phyloP scores from a whole-genome alignment of 306 rosid genomes.

The Gastrolobium bilobum region DNA sequence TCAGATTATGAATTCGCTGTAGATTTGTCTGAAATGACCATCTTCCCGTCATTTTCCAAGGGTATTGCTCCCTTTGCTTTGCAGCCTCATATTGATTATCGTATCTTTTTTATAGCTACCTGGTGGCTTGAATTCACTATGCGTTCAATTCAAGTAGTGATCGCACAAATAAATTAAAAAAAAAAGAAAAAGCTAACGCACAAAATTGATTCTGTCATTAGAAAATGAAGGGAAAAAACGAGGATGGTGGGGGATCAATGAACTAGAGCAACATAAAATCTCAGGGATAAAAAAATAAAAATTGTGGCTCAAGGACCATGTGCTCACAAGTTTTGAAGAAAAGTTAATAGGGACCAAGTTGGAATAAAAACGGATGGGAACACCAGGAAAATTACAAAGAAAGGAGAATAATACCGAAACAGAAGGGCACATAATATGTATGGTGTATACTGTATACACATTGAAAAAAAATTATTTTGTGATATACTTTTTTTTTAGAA shows the following conservation, averaged over 20 bases:
- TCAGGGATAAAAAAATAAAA: neutral
- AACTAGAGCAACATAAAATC: constrained; percentile 41
- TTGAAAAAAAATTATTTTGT: too few species aligned
- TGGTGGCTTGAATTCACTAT: constrained; percentile 21
- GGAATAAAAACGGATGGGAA: constrained; percentile 15
- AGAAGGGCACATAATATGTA: neutral
- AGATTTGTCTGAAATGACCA: constrained; percentile 14
- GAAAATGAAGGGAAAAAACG: neutral
- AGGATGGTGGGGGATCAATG: constrained; percentile 26
- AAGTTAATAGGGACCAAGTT: neutral
- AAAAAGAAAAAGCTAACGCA: constrained; percentile 11
- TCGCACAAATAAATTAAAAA: neutral
- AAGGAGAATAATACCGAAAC: neutral
- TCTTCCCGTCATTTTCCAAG: constrained; percentile 25
- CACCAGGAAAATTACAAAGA: neutral
- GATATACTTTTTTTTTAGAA: too few species aligned
- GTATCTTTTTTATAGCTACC: neutral
- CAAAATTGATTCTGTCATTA: neutral
- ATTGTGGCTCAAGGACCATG: constrained; percentile 12
- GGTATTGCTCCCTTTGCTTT: constrained; percentile 27
- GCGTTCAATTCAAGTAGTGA: neutral
- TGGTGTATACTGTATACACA: too few species aligned
- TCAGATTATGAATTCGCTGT: constrained; percentile 14
- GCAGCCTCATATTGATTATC: constrained; percentile 42
- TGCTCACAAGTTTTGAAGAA: neutral